Conservation (phyloP, 2,329 filamentous ascomycete species). For the Eutypa lata region DNA sequence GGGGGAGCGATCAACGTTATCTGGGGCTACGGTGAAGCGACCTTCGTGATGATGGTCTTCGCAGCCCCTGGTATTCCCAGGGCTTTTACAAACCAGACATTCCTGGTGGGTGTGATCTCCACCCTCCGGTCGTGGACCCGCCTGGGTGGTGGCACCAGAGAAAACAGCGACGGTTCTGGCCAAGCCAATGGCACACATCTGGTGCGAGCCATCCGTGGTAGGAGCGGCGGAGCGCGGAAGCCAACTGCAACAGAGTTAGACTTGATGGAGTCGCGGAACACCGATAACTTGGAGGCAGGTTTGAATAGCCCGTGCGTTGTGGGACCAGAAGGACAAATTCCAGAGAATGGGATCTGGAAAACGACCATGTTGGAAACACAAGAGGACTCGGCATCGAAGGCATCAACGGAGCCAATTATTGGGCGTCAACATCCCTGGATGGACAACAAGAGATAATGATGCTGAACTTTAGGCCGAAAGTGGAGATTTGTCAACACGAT, state of each 20-base stretch:
- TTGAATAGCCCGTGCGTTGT: neutral
- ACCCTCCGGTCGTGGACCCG: neutral
- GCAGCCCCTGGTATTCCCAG: neutral
- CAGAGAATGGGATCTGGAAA: neutral
- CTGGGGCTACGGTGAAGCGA: neutral
- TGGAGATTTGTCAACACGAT: neutral
- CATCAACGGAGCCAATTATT: neutral
- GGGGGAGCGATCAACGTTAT: neutral
- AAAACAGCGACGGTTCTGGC: neutral
- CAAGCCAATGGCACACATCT: neutral
- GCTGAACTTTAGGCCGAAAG: neutral
- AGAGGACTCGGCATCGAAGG: neutral
- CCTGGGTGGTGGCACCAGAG: neutral
- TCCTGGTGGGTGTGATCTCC: neutral
- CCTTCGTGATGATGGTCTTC: neutral
- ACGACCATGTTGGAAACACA: neutral
- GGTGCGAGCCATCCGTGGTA: neutral
- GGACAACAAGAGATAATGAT: neutral
- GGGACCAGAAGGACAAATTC: neutral
- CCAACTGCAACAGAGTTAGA: neutral
- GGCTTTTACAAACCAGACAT: neutral
- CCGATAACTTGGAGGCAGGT: neutral
- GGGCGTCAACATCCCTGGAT: neutral
- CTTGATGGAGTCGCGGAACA: neutral
- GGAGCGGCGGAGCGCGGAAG: neutral